These are phyloP conservation scores for Brasilioporus rufonigricans DNA, from an alignment of 768 basidiomycete species.

Conservation along the genomic window DNA sequence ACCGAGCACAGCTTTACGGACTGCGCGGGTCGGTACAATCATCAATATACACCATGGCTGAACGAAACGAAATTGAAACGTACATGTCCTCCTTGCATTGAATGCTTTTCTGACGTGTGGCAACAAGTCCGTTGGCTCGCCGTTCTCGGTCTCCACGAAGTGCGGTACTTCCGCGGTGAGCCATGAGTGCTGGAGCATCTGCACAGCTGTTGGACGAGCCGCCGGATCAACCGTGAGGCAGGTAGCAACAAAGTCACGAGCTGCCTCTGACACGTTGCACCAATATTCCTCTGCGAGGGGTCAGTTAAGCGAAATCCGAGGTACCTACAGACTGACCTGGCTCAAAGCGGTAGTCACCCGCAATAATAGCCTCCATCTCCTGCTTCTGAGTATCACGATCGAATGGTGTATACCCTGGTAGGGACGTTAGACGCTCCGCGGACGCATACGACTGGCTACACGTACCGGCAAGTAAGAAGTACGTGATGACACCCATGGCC, in stretches of 20 bases:
- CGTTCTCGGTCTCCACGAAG: conserved; percentile 58
- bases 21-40: conserved; percentile 36
- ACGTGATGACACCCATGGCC: conserved; percentile 99
- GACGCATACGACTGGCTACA: not conserved
- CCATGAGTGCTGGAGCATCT: conserved; percentile 67
- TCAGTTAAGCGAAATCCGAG: not conserved
- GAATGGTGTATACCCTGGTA: conserved; percentile 88
- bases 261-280: conserved; percentile 78
- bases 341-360: conserved; percentile 91
- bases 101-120: conserved; percentile 89
- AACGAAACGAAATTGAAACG: conserved; percentile 29
- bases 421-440: not conserved
- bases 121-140: conserved; percentile 72
- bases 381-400: conserved; percentile 84
- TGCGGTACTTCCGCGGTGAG: conserved; percentile 67
- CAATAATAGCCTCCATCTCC: conserved; percentile 95
- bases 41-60: conserved; percentile 1
- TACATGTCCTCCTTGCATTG: conserved; percentile 84
- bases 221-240: conserved; percentile 87
- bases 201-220: conserved; percentile 72
- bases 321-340: conserved; percentile 39
- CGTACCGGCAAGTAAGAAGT: conserved; percentile 81
- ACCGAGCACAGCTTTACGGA: conserved; percentile 84
- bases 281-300: conserved; percentile 68
- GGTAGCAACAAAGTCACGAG: conserved; percentile 74